These are phyloP conservation scores for Sabuloglossum arenarium DNA, from an alignment of 495 filamentous ascomycete species.

Conservation along the genomic window DNA sequence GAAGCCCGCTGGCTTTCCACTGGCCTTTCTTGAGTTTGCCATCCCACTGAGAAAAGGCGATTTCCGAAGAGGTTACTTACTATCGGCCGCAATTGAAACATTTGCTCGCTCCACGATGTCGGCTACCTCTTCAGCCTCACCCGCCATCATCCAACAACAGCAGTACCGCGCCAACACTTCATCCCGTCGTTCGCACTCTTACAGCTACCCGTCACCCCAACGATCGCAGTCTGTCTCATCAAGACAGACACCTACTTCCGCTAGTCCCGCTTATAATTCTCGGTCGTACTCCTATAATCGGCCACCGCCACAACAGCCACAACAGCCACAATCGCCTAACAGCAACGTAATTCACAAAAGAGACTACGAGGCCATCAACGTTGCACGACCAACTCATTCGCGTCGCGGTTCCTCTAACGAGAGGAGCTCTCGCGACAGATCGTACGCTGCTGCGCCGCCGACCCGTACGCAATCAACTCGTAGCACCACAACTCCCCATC, in stretches of 20 bases:
- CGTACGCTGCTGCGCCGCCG: conserved; percentile 24
- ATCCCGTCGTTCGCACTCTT: conserved; percentile 26
- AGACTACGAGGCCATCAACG: conserved; percentile 35
- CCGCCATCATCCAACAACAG: conserved; percentile 21
- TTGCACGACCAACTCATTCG: conserved; percentile 25
- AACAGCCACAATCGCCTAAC: background rate
- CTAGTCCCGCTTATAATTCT: conserved; percentile 21
- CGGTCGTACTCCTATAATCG: conserved; percentile 29
- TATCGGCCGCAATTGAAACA: background rate
- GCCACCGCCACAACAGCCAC: conserved; percentile 24
- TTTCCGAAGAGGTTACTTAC: background rate
- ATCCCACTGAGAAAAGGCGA: background rate
- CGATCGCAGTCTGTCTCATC: conserved; percentile 32
- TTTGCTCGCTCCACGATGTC: conserved; percentile 25
- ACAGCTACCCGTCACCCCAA: conserved; percentile 28
- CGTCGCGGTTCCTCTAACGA: conserved; percentile 22
- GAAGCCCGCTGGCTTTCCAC: background rate
- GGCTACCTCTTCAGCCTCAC: conserved; percentile 24
- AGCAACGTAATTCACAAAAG: conserved; percentile 26
- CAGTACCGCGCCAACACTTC: conserved; percentile 27
- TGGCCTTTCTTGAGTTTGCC: background rate
- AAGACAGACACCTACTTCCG: conserved; percentile 17
- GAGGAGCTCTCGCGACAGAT: background rate
- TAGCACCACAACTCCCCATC: conserved; percentile 16
- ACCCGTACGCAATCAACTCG: conserved; percentile 28